These are phyloP conservation scores for Botrytis hyacinthi DNA, from an alignment of 2,329 filamentous ascomycete genomes.

Conservation along the genomic window DNA sequence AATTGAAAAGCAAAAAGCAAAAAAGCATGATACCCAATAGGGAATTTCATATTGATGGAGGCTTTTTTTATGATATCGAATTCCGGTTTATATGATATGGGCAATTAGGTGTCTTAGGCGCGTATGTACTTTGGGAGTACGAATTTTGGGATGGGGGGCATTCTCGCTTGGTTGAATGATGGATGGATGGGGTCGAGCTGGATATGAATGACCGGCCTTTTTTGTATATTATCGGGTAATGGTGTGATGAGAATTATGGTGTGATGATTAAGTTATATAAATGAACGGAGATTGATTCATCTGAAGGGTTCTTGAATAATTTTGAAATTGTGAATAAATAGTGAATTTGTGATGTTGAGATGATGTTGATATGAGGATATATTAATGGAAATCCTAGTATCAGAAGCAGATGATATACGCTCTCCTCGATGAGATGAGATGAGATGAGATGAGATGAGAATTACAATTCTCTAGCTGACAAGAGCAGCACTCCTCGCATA, in stretches of 20 bases:
- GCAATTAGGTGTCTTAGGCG: not conserved
- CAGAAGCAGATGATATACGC: not conserved
- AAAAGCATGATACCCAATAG: not conserved
- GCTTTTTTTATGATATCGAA: not conserved
- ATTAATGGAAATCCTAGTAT: not conserved
- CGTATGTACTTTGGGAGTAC: not conserved
- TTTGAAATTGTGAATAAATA: not conserved
- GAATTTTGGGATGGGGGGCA: not conserved
- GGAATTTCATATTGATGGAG: not conserved
- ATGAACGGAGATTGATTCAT: not conserved
- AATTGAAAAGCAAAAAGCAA: not conserved
- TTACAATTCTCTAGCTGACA: too few species aligned
- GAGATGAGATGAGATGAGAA: too few species aligned
- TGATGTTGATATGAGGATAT: not conserved
- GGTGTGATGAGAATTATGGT: not conserved
- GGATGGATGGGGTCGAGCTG: not conserved
- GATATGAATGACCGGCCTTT: not conserved
- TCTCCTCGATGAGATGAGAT: not conserved
- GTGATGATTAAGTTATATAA: not conserved
- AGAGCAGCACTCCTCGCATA: too few species aligned
- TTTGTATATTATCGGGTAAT: constrained; percentile 6
- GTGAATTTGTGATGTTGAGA: not conserved
- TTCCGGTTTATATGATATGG: not conserved
- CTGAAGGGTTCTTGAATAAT: not conserved
- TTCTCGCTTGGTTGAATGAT: not conserved